phyloP scores from a whole-genome alignment of 352 stramenopile species.

The Pelagophyceae sp. region DNA sequence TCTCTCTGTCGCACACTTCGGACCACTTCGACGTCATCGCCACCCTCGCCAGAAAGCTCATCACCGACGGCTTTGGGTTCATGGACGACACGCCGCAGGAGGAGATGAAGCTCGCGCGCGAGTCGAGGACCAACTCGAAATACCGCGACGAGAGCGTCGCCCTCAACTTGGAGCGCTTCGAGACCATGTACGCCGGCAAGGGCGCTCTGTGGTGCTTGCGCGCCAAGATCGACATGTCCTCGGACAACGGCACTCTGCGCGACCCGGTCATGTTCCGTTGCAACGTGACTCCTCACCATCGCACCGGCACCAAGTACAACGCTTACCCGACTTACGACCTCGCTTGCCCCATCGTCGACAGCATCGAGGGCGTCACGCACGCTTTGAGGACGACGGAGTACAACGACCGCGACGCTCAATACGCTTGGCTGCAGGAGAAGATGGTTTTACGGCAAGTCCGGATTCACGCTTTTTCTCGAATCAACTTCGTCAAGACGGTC shows the following conservation, averaged over 20 bases:
- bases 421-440: conserved; percentile 78
- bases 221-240: conserved; percentile 75
- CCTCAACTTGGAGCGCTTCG: conserved; percentile 84
- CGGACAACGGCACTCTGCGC: conserved; percentile 83
- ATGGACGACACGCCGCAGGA: conserved; percentile 99
- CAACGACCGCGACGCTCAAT: conserved; percentile 96
- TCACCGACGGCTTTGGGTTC: conserved; percentile 88
- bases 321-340: conserved; percentile 99
- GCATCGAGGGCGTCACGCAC: conserved; percentile 96
- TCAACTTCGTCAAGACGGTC: conserved; percentile 99
- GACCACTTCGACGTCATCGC: conserved; percentile 94
- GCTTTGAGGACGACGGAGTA: conserved; percentile 98
- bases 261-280: conserved; percentile 71
- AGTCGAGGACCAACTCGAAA: conserved; percentile 76
- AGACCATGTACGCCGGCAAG: conserved; percentile 87
- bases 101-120: conserved; percentile 83
- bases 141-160: conserved; percentile 69
- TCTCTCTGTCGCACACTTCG: conserved; percentile 86
- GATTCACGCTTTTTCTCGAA: conserved; percentile 89
- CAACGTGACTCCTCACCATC: conserved; percentile 66
- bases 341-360: conserved; percentile 97
- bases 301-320: conserved; percentile 87
- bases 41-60: conserved; percentile 82
- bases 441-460: conserved; percentile 37
- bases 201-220: conserved; percentile 75